Evolutionary conservation across 2,329 filamentous ascomycete genomes (phyloP).

Genomic region (Fragosphaeria purpurea): DNA sequence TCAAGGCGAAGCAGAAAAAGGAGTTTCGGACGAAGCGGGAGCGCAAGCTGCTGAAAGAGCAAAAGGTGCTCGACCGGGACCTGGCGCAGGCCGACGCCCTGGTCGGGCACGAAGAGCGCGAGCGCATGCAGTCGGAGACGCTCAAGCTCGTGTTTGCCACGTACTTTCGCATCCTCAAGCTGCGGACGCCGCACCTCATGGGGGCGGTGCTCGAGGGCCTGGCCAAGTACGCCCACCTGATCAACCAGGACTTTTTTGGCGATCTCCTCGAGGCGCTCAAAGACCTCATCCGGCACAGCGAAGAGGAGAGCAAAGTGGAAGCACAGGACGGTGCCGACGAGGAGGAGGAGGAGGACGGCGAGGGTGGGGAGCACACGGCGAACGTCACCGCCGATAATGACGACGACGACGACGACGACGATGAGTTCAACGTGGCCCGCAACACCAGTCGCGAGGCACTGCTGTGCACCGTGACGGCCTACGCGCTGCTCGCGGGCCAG

Average conservation of each 20-base stretch:
- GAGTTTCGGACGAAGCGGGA: slow-evolving; percentile 84
- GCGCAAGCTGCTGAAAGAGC: slow-evolving; percentile 74
- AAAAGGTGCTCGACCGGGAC: slow-evolving; percentile 82
- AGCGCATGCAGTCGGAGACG: slow-evolving; percentile 90
- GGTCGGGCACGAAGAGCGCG: slow-evolving; percentile 84
- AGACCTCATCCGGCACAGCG: slow-evolving; percentile 74
- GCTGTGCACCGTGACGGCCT: slow-evolving; percentile 91
- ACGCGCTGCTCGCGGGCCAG: slow-evolving; percentile 90
- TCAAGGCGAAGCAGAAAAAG: slow-evolving; percentile 59
- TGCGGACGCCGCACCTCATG: slow-evolving; percentile 73
- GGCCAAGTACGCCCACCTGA: slow-evolving; percentile 87
- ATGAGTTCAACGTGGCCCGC: slow-evolving; percentile 42
- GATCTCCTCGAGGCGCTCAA: slow-evolving; percentile 90
- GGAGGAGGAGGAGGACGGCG: slow-evolving; percentile 37
- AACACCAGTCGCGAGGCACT: slow-evolving; percentile 79
- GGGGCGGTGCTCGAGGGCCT: slow-evolving; percentile 93
- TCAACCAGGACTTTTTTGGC: slow-evolving; percentile 98
- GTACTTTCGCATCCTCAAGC: slow-evolving; percentile 91
- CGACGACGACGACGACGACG: slow-evolving; percentile 33
- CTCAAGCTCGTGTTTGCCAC: slow-evolving; percentile 90
- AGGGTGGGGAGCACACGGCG: slow-evolving; percentile 30
- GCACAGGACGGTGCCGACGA: slow-evolving; percentile 34
- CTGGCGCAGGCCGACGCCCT: slow-evolving; percentile 86
- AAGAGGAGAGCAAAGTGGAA: slow-evolving; percentile 45
- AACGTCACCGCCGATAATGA: slow-evolving; percentile 33